Base-by-base conservation (phyloP, 2,329 filamentous ascomycete genomes). In the Pezicula carpinea region DNA sequence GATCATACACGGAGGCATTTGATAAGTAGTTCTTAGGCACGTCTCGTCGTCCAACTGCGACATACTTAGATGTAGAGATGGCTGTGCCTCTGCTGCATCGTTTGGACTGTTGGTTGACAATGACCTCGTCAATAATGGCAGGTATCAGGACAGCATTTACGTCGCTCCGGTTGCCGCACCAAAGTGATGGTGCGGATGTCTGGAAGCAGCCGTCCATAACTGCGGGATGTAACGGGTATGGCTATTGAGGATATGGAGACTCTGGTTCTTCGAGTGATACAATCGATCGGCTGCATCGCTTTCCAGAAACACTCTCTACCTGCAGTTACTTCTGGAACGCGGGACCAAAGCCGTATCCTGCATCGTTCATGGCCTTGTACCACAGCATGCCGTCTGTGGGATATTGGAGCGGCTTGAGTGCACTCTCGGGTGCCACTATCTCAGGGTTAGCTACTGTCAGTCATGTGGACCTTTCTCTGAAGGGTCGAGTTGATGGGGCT, bases 181-280 rank as follows among this genome's bases (percentile, higher is more conserved):
- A 59, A 7, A 56, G 45, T 2, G 51, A 45, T 15, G 53, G 51
- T 4, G 50, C 46, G 13, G 48, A 51, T 4, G 65, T 56, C 19
- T 64, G 66, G 6, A 64, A 45, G 26, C 50, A 58, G n/a, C 41
- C 47, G 46, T 68, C 66, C 5, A 69, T 49, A 6, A 51, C 50
- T 6, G 61, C 52, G 3, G 66, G 66, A 47, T 69, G 66, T 22
- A 69, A 43, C 3, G 46, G 32, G 43, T 68, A 67, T 13, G 63
- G 66, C 41, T 66, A 59, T 5, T 23, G 38, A 29, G 11, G 10
- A n/a, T 10, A 36, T 19, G 50, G 26, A 15, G 39, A 39, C 14
- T 57, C 58, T 15, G 50, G 46, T n/a, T 29, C 11, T 5, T 3
- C 35, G 2, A 58, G 39, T 10, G 45, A 51, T 29, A 59, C 46